Base-by-base conservation (phyloP, 2,329 filamentous ascomycete species). In the Fusarium aywerte region DNA sequence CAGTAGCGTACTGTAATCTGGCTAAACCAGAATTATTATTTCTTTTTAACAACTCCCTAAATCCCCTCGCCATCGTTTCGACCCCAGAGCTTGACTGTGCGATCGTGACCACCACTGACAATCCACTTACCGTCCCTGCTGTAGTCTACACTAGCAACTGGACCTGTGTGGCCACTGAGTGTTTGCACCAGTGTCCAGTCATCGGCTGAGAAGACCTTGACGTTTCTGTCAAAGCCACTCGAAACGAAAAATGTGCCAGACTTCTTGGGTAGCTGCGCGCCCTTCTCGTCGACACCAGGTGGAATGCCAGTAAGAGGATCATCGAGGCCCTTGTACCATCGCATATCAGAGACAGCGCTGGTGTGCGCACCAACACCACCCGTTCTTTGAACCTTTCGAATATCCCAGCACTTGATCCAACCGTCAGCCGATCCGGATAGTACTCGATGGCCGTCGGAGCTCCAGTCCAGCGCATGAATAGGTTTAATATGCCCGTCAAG, bases 331-430 rank as follows among this genome's bases (percentile, higher is more conserved):
- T 96, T 96, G 81, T 91, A 98, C 93, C 96, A 98, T 65, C 93
- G 85, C 66, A 99, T 81, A 77, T 99, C 96, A 2, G 93, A 96
- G 9, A 99, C 94, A 32, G 96, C 91, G 67, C 93, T 95, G 48
- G 88, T 90, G 77, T 99, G 96, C 8, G 96, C 95, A 47, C 95
- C 96, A 44, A 99, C 91, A 18, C 91, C 92, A 13, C 92, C 95
- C 0, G 88, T 90, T 66, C 90, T 89, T 71, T 91, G 87, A 47
- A 98, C 94, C 73, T 96, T 95, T 43, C 96, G 89, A 51, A 99
- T 85, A 76, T 99, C 96, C 96, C 96, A 99, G 80, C 95, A 97
- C 79, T 97, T 98, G 74, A 97, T 89, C 87, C 96, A 98, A 18
- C 95, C 95, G 75, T 99, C 96, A 3, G 90, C 93, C 15, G 93